Percentiles rank a stretch among this genome's conserved stretches.
Conservation (phyloP, 2,329 filamentous ascomycete genomes). For the Hypoxylon rubiginosum region DNA sequence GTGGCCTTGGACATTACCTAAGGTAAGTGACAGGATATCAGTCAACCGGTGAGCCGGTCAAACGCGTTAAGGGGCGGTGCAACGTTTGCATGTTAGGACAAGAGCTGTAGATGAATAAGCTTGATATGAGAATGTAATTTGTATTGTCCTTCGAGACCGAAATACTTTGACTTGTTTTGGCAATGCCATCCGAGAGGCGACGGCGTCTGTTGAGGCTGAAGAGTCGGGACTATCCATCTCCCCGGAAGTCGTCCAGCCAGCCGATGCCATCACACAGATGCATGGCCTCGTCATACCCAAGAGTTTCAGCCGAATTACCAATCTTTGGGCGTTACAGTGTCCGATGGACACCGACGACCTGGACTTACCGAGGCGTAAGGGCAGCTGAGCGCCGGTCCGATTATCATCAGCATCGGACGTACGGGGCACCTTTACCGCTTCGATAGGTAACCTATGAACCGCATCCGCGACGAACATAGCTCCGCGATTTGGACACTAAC, state of each 20-base stretch:
- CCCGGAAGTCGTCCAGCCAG: constrained; percentile 24
- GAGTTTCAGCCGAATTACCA: constrained; percentile 26
- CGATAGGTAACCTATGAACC: not conserved
- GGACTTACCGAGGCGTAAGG: constrained; percentile 33
- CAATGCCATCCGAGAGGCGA: constrained; percentile 36
- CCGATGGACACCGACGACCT: constrained; percentile 19
- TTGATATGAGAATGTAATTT: constrained; percentile 6
- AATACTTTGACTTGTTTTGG: constrained; percentile 30
- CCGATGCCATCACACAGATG: constrained; percentile 27
- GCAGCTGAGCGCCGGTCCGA: constrained; percentile 41
- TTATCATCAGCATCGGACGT: constrained; percentile 23
- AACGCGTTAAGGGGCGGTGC: constrained; percentile 24
- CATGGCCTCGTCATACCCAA: constrained; percentile 35
- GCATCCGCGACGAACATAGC: constrained; percentile 1
- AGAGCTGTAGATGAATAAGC: constrained; percentile 8
- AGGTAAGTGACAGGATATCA: constrained; percentile 19
- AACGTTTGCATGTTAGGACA: constrained; percentile 12
- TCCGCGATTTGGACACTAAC: constrained; percentile 16
- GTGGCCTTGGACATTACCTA: constrained; percentile 4
- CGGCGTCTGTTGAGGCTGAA: constrained; percentile 38
- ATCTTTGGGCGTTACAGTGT: constrained; percentile 23
- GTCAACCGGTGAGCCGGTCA: not conserved
- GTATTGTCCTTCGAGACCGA: constrained; percentile 15
- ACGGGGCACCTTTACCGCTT: not conserved
- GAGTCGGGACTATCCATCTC: constrained; percentile 22